Evolutionary conservation across 257 asterid genomes (phyloP).

Genomic region (Echium plantagineum): DNA sequence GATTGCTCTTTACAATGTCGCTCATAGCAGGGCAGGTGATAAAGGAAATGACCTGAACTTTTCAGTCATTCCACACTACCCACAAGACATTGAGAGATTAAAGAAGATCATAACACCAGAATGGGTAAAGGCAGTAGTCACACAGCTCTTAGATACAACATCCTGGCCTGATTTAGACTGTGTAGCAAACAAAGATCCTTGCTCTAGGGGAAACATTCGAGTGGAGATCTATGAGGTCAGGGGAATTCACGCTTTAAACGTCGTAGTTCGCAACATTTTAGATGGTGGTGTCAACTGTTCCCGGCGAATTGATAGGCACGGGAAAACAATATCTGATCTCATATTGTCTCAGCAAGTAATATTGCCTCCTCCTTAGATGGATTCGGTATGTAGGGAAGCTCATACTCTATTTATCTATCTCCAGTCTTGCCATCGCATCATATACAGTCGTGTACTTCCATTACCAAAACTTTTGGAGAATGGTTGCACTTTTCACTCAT

Average conservation of each 20-base stretch:
- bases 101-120: slow-evolving; percentile 49
- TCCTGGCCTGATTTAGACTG: slow-evolving; percentile 37
- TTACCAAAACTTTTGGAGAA: no score
- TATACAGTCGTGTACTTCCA: no score
- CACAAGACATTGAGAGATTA: slow-evolving; percentile 68
- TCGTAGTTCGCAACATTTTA: slow-evolving; percentile 68
- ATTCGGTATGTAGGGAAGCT: neutral
- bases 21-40: slow-evolving; percentile 90
- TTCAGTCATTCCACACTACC: slow-evolving; percentile 77
- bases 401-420: no score
- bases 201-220: slow-evolving; percentile 39
- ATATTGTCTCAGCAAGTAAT: slow-evolving; percentile 56
- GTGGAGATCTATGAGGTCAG: slow-evolving; percentile 82
- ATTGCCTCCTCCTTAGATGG: slow-evolving; percentile 43
- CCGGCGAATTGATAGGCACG: slow-evolving; percentile 88
- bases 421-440: no score
- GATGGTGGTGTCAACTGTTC: slow-evolving; percentile 99
- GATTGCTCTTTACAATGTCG: slow-evolving; percentile 53
- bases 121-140: slow-evolving; percentile 64
- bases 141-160: slow-evolving; percentile 44
- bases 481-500: no score
- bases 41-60: slow-evolving; percentile 83
- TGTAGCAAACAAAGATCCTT: slow-evolving; percentile 33
- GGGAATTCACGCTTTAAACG: slow-evolving; percentile 66
- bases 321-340: slow-evolving; percentile 73